These are phyloP conservation scores for Kokia cookei DNA, from an alignment of 441 rosid genomes.

Conservation along the genomic window DNA sequence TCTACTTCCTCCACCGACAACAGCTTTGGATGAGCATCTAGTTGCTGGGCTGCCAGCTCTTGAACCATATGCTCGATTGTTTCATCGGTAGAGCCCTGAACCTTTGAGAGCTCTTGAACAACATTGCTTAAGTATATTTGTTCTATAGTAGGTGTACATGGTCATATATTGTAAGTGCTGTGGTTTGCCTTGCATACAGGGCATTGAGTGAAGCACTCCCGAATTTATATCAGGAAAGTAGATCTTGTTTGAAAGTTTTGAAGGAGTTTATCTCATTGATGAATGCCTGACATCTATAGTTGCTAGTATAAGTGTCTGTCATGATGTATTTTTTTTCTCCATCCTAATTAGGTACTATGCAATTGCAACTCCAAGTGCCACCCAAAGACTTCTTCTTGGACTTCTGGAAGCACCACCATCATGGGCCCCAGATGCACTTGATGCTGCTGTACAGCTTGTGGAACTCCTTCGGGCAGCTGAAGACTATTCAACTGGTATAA, in stretches of 20 bases:
- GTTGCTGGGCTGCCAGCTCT: constrained; percentile 99
- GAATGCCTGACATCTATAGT: background rate
- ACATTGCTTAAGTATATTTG: background rate
- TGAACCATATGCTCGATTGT: constrained; percentile 94
- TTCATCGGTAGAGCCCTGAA: constrained; percentile 68
- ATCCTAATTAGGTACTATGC: constrained; percentile 70
- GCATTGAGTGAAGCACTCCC: background rate
- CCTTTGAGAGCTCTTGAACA: background rate
- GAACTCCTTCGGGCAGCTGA: constrained; percentile 99
- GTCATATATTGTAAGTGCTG: background rate
- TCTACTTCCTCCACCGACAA: constrained; percentile 97
- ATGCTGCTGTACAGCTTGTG: constrained; percentile 99
- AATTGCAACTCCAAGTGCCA: constrained; percentile 98
- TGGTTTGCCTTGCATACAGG: background rate
- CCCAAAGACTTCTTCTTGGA: constrained; percentile 97
- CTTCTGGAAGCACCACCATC: constrained; percentile 99
- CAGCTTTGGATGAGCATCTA: constrained; percentile 92
- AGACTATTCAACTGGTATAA: constrained; percentile 92
- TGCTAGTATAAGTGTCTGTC: constrained; percentile 2
- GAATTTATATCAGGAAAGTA: background rate
- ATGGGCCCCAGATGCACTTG: constrained; percentile 99
- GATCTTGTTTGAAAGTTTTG: background rate
- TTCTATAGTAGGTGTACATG: background rate
- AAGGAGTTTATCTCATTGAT: background rate
- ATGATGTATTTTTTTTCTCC: background rate